phyloP scores from a whole-genome alignment of 2,329 filamentous ascomycete genomes.

The Colletotrichum sp. region DNA sequence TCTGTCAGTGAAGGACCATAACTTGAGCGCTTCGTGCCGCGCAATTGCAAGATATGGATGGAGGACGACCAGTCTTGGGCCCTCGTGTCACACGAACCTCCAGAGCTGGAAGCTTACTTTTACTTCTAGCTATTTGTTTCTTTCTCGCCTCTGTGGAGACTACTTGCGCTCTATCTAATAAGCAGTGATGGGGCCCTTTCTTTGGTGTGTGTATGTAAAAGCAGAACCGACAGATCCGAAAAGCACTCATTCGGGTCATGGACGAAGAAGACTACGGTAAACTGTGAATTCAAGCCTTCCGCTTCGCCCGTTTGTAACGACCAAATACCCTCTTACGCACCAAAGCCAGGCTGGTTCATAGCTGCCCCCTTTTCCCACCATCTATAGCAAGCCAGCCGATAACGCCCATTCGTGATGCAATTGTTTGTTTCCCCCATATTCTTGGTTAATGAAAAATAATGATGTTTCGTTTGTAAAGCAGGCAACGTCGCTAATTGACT shows the following conservation, averaged over 20 bases:
- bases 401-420: constrained; percentile 21
- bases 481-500: neutral
- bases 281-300: neutral
- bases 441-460: constrained; percentile 3
- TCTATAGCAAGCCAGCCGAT: constrained; percentile 18
- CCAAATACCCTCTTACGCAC: constrained; percentile 3
- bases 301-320: constrained; percentile 2
- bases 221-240: neutral
- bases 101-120: neutral
- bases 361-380: constrained; percentile 1
- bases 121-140: neutral
- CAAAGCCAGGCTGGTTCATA: neutral
- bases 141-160: neutral
- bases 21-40: neutral
- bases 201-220: neutral
- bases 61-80: neutral
- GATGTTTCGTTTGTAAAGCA: constrained; percentile 11
- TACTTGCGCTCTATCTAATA: constrained; percentile 4
- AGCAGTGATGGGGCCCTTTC: neutral
- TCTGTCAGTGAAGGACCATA: neutral
- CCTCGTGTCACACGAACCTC: neutral
- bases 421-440: neutral
- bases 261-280: neutral
- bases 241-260: neutral
- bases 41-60: neutral